Evolutionary conservation across 2,329 filamentous ascomycete genomes (phyloP).

Genomic region (Alternaria sp.): DNA sequence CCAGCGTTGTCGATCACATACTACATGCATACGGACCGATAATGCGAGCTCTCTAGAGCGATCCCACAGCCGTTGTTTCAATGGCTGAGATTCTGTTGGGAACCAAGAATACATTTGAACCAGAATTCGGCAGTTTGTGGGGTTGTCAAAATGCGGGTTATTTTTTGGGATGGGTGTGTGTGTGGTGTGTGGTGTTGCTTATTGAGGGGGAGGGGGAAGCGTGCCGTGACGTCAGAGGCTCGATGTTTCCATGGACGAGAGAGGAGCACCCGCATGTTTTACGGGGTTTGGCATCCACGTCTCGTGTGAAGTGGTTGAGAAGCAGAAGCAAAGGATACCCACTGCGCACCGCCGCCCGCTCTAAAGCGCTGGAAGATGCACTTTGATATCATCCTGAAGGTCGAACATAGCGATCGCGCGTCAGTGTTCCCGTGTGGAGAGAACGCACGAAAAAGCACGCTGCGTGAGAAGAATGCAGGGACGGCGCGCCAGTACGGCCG

Average conservation of each 20-base stretch:
- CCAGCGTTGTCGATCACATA: background rate
- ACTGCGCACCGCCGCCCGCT: background rate
- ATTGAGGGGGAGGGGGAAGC: slow-evolving; percentile 3
- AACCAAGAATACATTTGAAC: background rate
- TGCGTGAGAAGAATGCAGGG: background rate
- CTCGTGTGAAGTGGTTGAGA: background rate
- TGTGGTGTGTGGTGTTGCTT: background rate
- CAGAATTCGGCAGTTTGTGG: background rate
- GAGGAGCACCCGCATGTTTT: background rate
- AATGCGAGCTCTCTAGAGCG: background rate
- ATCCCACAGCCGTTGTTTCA: background rate
- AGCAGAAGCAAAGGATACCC: background rate
- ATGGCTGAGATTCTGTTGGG: background rate
- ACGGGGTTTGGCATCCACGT: background rate
- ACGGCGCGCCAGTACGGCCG: background rate
- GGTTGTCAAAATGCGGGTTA: background rate
- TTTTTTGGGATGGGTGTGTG: too few relatives aligned
- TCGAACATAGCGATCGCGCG: background rate
- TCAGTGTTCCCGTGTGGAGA: background rate
- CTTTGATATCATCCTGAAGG: background rate
- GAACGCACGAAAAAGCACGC: slow-evolving; percentile 1
- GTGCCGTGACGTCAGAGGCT: slow-evolving; percentile 2
- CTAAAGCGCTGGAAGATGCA: background rate
- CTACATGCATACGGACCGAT: slow-evolving; percentile 1
- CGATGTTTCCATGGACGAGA: background rate